Evolutionary conservation across 768 basidiomycete genomes (phyloP), one percentile per base, ranked within the genome.

Genomic region (Leccinum variicolor): DNA sequence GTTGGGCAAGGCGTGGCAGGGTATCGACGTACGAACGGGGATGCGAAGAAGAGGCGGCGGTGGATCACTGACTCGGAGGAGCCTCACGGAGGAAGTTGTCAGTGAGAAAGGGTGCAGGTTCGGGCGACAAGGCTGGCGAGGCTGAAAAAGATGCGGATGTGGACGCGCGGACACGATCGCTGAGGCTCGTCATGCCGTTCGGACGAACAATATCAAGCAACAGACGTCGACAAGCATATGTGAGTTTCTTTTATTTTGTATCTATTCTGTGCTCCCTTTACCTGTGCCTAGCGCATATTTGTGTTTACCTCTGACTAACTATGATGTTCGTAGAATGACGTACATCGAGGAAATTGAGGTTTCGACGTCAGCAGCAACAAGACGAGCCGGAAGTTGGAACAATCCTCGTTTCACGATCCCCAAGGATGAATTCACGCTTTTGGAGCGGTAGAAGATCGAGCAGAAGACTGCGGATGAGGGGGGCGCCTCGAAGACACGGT

Each of bases 201-300:
- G 93, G 41, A 77, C 84, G 25, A 96, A 92, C 74, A 97, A 97
- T 75, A 98, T 99, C 69, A 99, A 97, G 0, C 92, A 95, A 62
- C 96, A 98, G 96, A 98, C 68, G 95, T 97, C 25, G 96, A 99
- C 76, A 98, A 98, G 69, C 97, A 98, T 67, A 98, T 98, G 96
- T 94, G 56, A 52, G 91, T 23, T 4, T 2, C 21, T 29, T 5
- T 36, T 10, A 10, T 10, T 5, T 26, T 9, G 21, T 10, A 6
- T 6, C 25, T 25, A 25, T 25, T 25, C 25, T 25, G 25, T 25
- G 25, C 25, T 25, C 25, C 25, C 25, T 25, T 25, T 25, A 25
- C 25, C 25, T 25, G 25, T 25, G 25, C 25, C 25, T 25, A 25
- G 25, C 25, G 25, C 25, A 25, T 25, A 25, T 47, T 3, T 11